phyloP scores from a whole-genome alignment of 73 alveolate species.

The Paramecium sonneborni region DNA sequence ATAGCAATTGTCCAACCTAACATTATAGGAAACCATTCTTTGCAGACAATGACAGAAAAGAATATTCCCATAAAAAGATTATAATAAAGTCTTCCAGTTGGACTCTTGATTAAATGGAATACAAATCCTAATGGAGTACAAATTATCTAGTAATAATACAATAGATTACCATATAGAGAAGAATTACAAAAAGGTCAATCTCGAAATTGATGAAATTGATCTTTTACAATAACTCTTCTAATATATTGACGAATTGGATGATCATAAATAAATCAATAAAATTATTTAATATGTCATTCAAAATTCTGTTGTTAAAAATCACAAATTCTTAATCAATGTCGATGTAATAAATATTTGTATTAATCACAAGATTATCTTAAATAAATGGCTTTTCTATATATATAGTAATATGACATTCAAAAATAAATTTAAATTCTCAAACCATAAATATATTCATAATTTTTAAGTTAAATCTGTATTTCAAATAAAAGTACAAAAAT shows the following conservation, averaged over 20 bases:
- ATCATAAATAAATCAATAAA: slow-evolving; percentile 22
- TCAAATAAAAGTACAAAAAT: not conserved
- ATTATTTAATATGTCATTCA: not conserved
- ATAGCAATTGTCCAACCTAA: not conserved
- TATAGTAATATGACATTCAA: not conserved
- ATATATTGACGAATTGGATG: not conserved
- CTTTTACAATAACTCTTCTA: slow-evolving; percentile 3
- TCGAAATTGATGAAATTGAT: slow-evolving; percentile 24
- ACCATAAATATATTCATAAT: not conserved
- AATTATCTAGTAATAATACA: not conserved
- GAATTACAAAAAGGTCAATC: not conserved
- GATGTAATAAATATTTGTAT: too few species aligned
- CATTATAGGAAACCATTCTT: slow-evolving; percentile 17
- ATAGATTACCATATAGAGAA: slow-evolving; percentile 11
- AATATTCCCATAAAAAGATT: not conserved
- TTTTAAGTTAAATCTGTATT: not conserved
- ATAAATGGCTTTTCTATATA: not conserved
- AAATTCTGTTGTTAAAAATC: not conserved
- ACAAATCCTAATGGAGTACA: slow-evolving; percentile 49
- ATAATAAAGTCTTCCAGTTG: not conserved
- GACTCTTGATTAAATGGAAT: not conserved
- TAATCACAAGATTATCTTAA: not conserved
- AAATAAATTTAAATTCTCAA: not conserved
- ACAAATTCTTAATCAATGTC: not conserved
- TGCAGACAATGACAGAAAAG: not conserved